A percentile compares a stretch with the other conserved stretches of the same genome.
These are phyloP conservation scores for Phyllosticta capitalensis DNA, from an alignment of 2,329 filamentous ascomycete species.

Conservation along the genomic window DNA sequence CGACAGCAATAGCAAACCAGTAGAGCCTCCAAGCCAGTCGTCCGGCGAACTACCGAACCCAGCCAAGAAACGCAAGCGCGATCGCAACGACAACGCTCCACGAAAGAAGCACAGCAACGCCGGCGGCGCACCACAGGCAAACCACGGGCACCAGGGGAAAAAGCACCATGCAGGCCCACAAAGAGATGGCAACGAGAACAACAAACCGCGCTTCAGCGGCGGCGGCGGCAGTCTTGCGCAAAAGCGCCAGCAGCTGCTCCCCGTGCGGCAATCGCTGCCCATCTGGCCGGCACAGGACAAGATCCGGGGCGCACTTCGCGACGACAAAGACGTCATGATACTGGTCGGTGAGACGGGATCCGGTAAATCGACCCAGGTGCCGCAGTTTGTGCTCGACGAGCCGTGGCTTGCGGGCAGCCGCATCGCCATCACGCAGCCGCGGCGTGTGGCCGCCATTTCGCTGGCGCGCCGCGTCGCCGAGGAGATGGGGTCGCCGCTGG, in stretches of 20 bases:
- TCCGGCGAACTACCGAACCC: too few relatives aligned
- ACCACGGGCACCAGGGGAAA: neutral
- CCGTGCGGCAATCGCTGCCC: constrained; percentile 58
- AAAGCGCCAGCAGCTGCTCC: constrained; percentile 39
- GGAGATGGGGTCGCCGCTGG: constrained; percentile 62
- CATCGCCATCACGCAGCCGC: constrained; percentile 89
- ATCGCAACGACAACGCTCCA: constrained; percentile 7
- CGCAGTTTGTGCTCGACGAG: constrained; percentile 75
- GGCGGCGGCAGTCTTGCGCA: constrained; percentile 24
- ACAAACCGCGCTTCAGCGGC: neutral
- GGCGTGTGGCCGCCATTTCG: constrained; percentile 86
- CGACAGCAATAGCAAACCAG: constrained; percentile 18
- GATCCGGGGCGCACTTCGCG: constrained; percentile 55
- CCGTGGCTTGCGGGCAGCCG: constrained; percentile 69
- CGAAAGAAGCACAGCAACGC: constrained; percentile 1
- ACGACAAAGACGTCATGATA: constrained; percentile 62
- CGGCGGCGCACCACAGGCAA: neutral
- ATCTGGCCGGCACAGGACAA: constrained; percentile 67
- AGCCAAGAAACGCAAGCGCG: constrained; percentile 26
- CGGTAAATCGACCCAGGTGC: constrained; percentile 93
- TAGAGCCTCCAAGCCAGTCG: constrained; percentile 11
- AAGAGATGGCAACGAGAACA: neutral
- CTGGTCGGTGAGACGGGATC: constrained; percentile 91
- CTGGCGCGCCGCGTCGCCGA: constrained; percentile 79
- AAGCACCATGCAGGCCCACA: neutral